Conservation (phyloP, 805 yeast genomes). For the Zygoascus tannicola region DNA sequence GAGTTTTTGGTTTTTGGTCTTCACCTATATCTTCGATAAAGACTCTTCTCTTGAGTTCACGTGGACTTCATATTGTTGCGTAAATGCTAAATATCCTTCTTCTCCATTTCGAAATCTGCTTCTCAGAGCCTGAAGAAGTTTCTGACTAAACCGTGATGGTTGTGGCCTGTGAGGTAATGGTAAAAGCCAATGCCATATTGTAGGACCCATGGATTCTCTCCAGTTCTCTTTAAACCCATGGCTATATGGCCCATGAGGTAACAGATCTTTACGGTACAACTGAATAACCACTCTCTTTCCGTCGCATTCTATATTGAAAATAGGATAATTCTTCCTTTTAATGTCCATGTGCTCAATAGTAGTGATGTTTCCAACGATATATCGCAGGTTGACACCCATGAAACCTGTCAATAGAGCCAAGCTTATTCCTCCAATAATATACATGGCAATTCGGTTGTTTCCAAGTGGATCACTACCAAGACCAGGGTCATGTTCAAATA, state of each 20-base stretch:
- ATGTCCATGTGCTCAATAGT: constrained; percentile 39
- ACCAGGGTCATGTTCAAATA: constrained; percentile 21
- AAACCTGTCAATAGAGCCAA: constrained; percentile 38
- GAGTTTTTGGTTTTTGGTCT: background rate
- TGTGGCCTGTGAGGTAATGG: constrained; percentile 12
- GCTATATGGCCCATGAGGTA: constrained; percentile 21
- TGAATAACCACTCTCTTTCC: constrained; percentile 38
- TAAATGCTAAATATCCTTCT: constrained; percentile 15
- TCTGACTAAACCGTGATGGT: constrained; percentile 7
- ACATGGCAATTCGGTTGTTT: constrained; percentile 38
- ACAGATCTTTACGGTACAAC: constrained; percentile 30
- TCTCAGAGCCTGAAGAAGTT: constrained; percentile 12
- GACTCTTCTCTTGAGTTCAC: too few relatives aligned
- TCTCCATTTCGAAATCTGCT: constrained; percentile 8
- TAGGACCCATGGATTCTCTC: constrained; percentile 25
- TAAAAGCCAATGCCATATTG: constrained; percentile 22
- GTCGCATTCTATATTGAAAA: constrained; percentile 34
- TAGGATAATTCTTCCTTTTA: constrained; percentile 14
- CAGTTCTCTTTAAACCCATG: constrained; percentile 22
- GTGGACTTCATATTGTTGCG: background rate
- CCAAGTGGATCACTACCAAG: constrained; percentile 28
- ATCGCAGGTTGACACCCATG: constrained; percentile 35
- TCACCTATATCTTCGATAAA: too few relatives aligned
- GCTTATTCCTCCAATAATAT: constrained; percentile 38
- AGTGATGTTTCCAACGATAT: constrained; percentile 41